Evolutionary conservation across 164 flowering plant species (phyloP).

Genomic region (Taxillus chinensis): DNA sequence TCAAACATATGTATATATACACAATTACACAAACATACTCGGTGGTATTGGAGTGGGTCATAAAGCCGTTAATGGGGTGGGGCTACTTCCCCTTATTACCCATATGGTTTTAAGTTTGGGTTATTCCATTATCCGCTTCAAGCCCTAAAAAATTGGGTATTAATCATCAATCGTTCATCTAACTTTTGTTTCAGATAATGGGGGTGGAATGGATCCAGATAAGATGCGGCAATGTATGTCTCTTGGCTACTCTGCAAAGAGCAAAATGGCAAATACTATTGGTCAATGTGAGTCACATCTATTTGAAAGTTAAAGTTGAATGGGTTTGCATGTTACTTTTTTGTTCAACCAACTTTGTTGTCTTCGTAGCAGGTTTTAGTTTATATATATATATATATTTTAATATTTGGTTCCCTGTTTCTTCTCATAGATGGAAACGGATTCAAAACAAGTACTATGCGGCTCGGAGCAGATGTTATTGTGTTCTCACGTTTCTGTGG

Average conservation of each 20-base stretch:
- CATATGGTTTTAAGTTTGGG: too few species aligned
- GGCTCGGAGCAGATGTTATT: slow-evolving; percentile 98
- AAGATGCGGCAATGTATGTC: slow-evolving; percentile 96
- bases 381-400: not conserved
- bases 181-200: slow-evolving; percentile 39
- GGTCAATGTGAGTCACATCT: slow-evolving; percentile 72
- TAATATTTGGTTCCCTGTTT: not conserved
- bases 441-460: slow-evolving; percentile 95
- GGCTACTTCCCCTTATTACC: too few species aligned
- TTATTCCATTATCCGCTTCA: too few species aligned
- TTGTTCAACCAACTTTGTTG: too few species aligned
- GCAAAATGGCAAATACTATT: slow-evolving; percentile 81
- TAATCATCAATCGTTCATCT: too few species aligned
- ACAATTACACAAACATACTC: too few species aligned
- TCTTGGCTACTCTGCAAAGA: slow-evolving; percentile 84
- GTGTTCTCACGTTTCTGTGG: slow-evolving; percentile 78
- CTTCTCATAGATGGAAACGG: slow-evolving; percentile 83
- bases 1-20: too few species aligned
- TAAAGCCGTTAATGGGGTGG: too few species aligned
- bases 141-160: too few species aligned
- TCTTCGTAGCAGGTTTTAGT: too few species aligned
- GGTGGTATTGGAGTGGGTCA: too few species aligned
- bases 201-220: slow-evolving; percentile 96
- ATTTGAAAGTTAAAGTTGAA: not conserved
- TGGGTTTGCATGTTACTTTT: too few species aligned